phyloP scores from a whole-genome alignment of 1,284 basidiomycete genomes.

The Trichosporon sp. region DNA sequence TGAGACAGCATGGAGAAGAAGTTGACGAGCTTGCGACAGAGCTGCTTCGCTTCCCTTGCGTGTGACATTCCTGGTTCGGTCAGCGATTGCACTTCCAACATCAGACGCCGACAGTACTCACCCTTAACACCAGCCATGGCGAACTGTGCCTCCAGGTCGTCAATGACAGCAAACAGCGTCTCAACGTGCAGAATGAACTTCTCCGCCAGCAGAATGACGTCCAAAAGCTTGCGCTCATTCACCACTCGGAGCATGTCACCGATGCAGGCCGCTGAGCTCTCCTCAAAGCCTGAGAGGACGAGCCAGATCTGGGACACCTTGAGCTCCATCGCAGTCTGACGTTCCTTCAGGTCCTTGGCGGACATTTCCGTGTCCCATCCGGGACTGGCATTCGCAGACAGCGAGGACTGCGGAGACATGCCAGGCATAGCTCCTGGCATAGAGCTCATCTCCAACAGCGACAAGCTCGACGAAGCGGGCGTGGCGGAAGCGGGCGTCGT shows the following conservation, averaged over 20 bases:
- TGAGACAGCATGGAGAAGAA: constrained; percentile 88
- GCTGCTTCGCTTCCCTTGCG: constrained; percentile 94
- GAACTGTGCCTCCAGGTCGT: constrained; percentile 90
- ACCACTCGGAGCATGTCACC: constrained; percentile 98
- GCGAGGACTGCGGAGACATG: constrained; percentile 34
- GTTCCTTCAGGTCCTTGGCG: constrained; percentile 76
- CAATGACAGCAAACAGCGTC: constrained; percentile 93
- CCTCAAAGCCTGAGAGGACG: constrained; percentile 95
- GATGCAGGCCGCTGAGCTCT: constrained; percentile 98
- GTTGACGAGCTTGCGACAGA: constrained; percentile 98
- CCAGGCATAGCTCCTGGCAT: constrained; percentile 29
- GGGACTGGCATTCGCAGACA: constrained; percentile 7
- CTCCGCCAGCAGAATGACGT: constrained; percentile 96
- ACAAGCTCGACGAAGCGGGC: constrained; percentile 50
- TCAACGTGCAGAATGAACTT: constrained; percentile 98
- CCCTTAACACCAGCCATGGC: constrained; percentile 75
- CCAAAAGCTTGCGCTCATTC: constrained; percentile 90
- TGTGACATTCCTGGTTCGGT: constrained; percentile 79
- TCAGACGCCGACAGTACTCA: constrained; percentile 48
- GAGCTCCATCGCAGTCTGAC: constrained; percentile 91
- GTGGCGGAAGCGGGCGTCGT: constrained; percentile 51
- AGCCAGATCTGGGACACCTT: constrained; percentile 99
- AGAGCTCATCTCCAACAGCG: constrained; percentile 42
- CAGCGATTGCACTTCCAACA: constrained; percentile 1
- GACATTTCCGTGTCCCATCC: constrained; percentile 57